Evolutionary conservation across 441 rosid genomes (phyloP).

Genomic region (Metrosideros polymorpha): DNA sequence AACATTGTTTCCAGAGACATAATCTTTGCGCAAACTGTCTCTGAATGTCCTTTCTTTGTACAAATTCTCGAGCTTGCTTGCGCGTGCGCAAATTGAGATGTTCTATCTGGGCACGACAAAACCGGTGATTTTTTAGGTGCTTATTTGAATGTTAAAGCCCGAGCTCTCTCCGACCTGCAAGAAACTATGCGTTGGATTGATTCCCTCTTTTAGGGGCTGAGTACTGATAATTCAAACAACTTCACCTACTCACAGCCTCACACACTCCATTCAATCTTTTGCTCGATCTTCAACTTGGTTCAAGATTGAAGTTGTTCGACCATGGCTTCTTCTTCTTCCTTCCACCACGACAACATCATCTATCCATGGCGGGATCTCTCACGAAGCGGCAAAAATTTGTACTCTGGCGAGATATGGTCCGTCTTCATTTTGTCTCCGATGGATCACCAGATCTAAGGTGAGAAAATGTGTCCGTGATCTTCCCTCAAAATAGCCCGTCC

Average conservation of each 20-base stretch:
- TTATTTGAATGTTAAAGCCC: background rate
- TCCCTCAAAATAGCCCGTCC: background rate
- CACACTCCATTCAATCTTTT: background rate
- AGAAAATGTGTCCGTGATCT: background rate
- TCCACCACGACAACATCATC: rapidly evolving
- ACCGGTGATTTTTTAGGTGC: background rate
- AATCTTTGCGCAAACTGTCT: too few relatives aligned
- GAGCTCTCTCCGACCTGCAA: background rate
- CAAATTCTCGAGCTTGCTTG: background rate
- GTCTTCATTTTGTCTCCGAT: background rate
- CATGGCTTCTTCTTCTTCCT: background rate
- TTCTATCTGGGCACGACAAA: too few relatives aligned
- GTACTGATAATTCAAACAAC: background rate
- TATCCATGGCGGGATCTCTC: background rate
- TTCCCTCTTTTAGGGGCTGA: too few relatives aligned
- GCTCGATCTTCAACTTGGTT: background rate
- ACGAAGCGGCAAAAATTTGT: rapidly evolving
- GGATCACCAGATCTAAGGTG: background rate
- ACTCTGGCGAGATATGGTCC: background rate
- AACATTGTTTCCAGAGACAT: background rate
- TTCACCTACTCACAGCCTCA: background rate
- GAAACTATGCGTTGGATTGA: background rate
- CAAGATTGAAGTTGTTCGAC: too few relatives aligned
- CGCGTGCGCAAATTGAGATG: too few relatives aligned
- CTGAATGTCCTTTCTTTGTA: background rate